Percentiles rank a stretch among this genome's conserved stretches.
Evolutionary conservation across 73 alveolate species (phyloP).

Genomic region (Paramecium sonneborni): DNA sequence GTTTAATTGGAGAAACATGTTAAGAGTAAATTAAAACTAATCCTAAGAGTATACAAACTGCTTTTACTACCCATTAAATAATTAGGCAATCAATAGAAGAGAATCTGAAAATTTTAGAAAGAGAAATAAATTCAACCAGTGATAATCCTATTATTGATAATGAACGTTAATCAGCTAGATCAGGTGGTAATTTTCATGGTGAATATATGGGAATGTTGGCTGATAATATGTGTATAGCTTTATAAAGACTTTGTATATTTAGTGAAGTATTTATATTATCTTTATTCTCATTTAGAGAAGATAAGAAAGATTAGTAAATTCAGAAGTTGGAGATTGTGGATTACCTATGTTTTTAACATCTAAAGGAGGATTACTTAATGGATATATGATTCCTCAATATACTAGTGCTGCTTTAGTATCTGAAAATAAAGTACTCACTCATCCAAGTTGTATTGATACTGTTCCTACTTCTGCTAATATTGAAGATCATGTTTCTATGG

Average conservation of each 20-base stretch:
- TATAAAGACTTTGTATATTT: constrained; percentile 8
- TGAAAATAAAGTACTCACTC: constrained; percentile 74
- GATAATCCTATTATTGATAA: constrained; percentile 73
- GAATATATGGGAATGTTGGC: constrained; percentile 73
- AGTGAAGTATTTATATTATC: background rate
- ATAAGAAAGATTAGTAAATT: constrained; percentile 61
- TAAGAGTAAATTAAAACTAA: background rate
- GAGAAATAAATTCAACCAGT: constrained; percentile 73
- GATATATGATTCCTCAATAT: constrained; percentile 73
- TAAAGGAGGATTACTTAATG: constrained; percentile 70
- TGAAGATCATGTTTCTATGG: constrained; percentile 83
- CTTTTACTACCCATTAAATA: constrained; percentile 59
- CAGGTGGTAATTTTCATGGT: constrained; percentile 83
- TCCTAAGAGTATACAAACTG: background rate
- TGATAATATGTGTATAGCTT: constrained; percentile 46
- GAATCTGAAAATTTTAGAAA: constrained; percentile 52
- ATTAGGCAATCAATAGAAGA: constrained; percentile 59
- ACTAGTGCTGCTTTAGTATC: constrained; percentile 76
- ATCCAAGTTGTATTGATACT: constrained; percentile 76
- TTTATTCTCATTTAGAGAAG: constrained; percentile 56
- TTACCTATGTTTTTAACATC: constrained; percentile 66
- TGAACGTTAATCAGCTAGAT: constrained; percentile 55
- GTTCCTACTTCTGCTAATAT: constrained; percentile 79
- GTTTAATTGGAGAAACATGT: background rate
- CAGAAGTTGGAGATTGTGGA: constrained; percentile 11